A percentile compares a stretch with the other conserved stretches of the same genome.
Conservation (phyloP, 2,329 filamentous ascomycete genomes). For the Aspergillus pseudotamarii region DNA sequence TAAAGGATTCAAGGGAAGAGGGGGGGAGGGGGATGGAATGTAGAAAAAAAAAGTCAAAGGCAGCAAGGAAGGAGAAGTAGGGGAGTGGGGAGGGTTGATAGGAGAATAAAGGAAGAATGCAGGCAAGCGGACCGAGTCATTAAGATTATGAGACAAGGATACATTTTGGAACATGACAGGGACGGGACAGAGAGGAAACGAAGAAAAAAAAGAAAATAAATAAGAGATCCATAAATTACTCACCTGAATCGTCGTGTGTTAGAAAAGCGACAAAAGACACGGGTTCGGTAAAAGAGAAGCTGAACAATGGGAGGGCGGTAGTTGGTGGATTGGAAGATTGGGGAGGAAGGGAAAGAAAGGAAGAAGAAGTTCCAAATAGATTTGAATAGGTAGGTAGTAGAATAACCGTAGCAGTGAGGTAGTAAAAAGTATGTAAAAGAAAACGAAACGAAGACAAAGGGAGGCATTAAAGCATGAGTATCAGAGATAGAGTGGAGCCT, state of each 20-base stretch:
- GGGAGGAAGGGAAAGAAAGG: conserved; percentile 8
- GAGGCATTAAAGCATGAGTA: conserved; percentile 16
- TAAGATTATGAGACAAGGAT: conserved; percentile 13
- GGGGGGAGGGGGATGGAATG: conserved; percentile 16
- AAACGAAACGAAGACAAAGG: conserved; percentile 15
- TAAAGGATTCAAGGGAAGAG: conserved; percentile 4
- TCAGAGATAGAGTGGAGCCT: conserved; percentile 21
- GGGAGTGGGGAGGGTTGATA: conserved; percentile 17
- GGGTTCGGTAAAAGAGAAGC: conserved; percentile 2
- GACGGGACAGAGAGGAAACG: neutral
- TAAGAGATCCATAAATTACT: neutral
- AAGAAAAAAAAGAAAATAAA: neutral
- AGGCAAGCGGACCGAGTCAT: conserved; percentile 14
- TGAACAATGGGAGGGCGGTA: neutral
- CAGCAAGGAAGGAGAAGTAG: conserved; percentile 13
- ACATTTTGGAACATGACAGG: conserved; percentile 6
- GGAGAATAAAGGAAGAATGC: conserved; percentile 23
- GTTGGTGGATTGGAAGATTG: conserved; percentile 7
- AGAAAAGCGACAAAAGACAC: conserved; percentile 2
- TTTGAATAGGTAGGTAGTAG: neutral
- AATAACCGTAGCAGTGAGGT: neutral
- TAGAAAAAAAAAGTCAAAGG: conserved; percentile 10
- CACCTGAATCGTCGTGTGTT: neutral
- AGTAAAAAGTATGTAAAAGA: conserved; percentile 7
- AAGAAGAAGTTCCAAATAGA: conserved; percentile 3